phyloP scores from a whole-genome alignment of 2,329 filamentous ascomycete genomes.

The Fusarium nanum region DNA sequence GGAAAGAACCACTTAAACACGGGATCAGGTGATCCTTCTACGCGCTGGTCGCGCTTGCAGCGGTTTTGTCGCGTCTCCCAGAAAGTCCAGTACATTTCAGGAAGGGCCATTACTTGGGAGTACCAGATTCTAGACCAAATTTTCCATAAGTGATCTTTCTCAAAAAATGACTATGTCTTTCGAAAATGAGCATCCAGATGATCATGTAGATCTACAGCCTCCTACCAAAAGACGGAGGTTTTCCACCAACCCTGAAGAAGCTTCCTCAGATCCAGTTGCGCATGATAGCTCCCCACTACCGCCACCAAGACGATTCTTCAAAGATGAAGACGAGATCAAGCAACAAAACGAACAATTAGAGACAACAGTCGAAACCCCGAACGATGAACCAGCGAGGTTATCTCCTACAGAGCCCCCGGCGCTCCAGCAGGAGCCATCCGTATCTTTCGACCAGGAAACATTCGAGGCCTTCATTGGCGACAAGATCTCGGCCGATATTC shows the following conservation, averaged over 20 bases:
- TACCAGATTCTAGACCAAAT: background rate
- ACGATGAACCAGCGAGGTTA: constrained; percentile 26
- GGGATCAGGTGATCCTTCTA: constrained; percentile 57
- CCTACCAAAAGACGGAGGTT: constrained; percentile 59
- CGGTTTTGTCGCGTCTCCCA: constrained; percentile 54
- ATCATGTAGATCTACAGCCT: constrained; percentile 53
- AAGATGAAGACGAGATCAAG: constrained; percentile 42
- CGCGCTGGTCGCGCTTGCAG: constrained; percentile 51
- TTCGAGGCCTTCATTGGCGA: constrained; percentile 72
- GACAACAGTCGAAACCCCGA: constrained; percentile 21
- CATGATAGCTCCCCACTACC: constrained; percentile 41
- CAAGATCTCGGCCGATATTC: constrained; percentile 60
- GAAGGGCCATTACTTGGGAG: constrained; percentile 7
- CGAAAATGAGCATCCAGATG: constrained; percentile 54
- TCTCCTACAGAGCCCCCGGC: constrained; percentile 13
- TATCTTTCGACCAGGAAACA: constrained; percentile 65
- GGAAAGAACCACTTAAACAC: constrained; percentile 34
- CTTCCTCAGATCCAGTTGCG: constrained; percentile 45
- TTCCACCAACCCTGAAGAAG: constrained; percentile 51
- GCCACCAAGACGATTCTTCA: constrained; percentile 44
- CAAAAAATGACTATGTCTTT: constrained; percentile 22
- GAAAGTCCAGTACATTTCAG: constrained; percentile 14
- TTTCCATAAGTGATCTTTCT: background rate
- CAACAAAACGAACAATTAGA: constrained; percentile 31
- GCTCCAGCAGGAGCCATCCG: constrained; percentile 41